phyloP scores from a whole-genome alignment of 441 rosid species.

The Populus hybrid region DNA sequence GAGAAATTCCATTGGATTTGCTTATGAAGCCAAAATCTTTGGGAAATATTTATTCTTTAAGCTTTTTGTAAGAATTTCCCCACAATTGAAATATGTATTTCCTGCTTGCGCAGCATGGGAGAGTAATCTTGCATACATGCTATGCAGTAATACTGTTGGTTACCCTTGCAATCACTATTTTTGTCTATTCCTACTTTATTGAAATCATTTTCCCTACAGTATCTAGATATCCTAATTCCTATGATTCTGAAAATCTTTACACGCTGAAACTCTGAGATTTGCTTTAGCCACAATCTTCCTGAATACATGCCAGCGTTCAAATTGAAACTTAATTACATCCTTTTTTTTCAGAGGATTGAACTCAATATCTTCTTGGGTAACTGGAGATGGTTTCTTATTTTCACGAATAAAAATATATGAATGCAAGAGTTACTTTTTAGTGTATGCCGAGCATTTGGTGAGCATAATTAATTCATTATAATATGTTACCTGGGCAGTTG shows the following conservation, averaged over 20 bases:
- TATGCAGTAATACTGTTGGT: not conserved
- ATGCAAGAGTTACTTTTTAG: not conserved
- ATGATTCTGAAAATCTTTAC: not conserved
- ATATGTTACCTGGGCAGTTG: slow-evolving; percentile 6
- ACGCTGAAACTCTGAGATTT: not conserved
- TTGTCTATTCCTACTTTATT: not conserved
- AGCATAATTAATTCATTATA: not conserved
- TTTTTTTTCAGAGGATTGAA: not conserved
- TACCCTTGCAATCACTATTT: not conserved
- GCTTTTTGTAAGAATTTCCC: not conserved
- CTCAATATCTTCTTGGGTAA: not conserved
- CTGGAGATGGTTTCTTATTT: not conserved
- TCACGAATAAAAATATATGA: not conserved
- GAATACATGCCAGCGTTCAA: not conserved
- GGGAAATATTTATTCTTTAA: not conserved
- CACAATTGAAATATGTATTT: not conserved
- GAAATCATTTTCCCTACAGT: not conserved
- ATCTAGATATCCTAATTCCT: not conserved
- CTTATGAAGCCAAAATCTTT: not conserved
- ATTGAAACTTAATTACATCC: not conserved
- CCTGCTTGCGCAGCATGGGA: not conserved
- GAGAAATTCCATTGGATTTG: slow-evolving; percentile 1
- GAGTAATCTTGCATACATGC: not conserved
- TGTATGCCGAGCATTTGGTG: not conserved
- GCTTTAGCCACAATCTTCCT: not conserved